phyloP scores from a whole-genome alignment of 306 rosid species.

The Coriaria nepalensis region DNA sequence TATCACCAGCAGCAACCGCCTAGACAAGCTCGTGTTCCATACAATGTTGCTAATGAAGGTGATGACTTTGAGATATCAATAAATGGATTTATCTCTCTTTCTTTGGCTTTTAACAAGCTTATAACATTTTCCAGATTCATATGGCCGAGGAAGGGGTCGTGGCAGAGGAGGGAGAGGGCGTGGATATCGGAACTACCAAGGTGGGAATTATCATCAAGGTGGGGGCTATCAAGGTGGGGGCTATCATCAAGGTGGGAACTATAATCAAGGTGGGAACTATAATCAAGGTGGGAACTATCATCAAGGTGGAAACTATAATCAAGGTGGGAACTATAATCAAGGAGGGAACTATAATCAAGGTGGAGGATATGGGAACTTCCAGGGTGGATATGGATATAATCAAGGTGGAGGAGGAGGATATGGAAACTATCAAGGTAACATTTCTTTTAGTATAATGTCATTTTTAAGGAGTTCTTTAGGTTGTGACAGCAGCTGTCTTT shows the following conservation, averaged over 20 bases:
- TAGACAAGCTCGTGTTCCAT: slow-evolving; percentile 48
- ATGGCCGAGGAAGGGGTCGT: slow-evolving; percentile 76
- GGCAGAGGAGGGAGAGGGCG: slow-evolving; percentile 93
- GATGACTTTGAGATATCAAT: slow-evolving; percentile 4
- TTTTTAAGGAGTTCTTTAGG: neutral
- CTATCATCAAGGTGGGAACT: slow-evolving; percentile 41
- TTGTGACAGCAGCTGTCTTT: too few relatives aligned
- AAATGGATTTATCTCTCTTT: neutral
- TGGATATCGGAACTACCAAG: slow-evolving; percentile 48
- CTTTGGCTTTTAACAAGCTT: slow-evolving; percentile 6
- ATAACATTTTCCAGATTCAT: slow-evolving; percentile 37
- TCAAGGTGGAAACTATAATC: slow-evolving; percentile 22
- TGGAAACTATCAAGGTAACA: neutral
- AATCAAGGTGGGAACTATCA: slow-evolving; percentile 51
- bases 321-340: neutral
- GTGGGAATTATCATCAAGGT: slow-evolving; percentile 12
- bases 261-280: slow-evolving; percentile 32
- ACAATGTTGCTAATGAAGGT: slow-evolving; percentile 80
- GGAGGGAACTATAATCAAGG: slow-evolving; percentile 13
- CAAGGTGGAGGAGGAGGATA: slow-evolving; percentile 11
- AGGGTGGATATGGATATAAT: slow-evolving; percentile 13
- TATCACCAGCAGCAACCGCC: slow-evolving; percentile 62
- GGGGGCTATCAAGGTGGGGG: slow-evolving; percentile 24
- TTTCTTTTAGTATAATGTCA: neutral
- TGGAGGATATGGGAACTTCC: too few relatives aligned